Percentiles rank a stretch among this genome's conserved stretches.
Evolutionary conservation across 176 grass and related monocot genomes (phyloP).

Genomic region (Alopecurus myosuroides): DNA sequence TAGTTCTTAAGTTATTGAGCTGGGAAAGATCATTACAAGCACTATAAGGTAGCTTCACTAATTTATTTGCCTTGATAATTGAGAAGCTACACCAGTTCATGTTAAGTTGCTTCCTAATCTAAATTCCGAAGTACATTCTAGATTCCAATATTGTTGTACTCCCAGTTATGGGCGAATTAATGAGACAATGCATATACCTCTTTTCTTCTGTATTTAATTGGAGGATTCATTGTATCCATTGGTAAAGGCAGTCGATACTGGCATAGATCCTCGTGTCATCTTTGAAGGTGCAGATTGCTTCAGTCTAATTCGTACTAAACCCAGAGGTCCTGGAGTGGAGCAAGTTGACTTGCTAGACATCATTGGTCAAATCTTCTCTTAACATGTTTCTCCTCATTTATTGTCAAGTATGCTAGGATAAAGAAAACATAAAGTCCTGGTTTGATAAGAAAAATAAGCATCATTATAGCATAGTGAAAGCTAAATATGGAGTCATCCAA

Average conservation of each 20-base stretch:
- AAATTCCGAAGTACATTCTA: neutral
- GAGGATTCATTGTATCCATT: slow-evolving; percentile 82
- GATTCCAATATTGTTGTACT: neutral
- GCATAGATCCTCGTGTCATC: slow-evolving; percentile 61
- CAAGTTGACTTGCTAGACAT: slow-evolving; percentile 71
- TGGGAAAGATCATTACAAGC: slow-evolving; percentile 80
- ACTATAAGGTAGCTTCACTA: slow-evolving; percentile 55
- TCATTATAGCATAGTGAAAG: no score
- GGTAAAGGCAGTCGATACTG: slow-evolving; percentile 70
- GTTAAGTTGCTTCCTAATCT: neutral
- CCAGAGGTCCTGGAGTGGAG: slow-evolving; percentile 83
- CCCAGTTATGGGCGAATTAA: neutral
- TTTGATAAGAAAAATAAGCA: no score
- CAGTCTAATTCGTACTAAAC: slow-evolving; percentile 83
- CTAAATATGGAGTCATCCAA: no score
- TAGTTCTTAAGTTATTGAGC: slow-evolving; percentile 64
- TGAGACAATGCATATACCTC: neutral
- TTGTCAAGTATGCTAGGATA: neutral
- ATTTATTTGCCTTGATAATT: neutral
- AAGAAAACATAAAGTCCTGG: no score
- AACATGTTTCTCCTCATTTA: slow-evolving; percentile 48
- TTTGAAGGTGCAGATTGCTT: slow-evolving; percentile 59
- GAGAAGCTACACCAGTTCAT: neutral
- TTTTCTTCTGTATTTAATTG: slow-evolving; percentile 52
- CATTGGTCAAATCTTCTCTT: slow-evolving; percentile 75